Evolutionary conservation across 352 stramenopile genomes (phyloP).

Genomic region (Vaucheria bursata): DNA sequence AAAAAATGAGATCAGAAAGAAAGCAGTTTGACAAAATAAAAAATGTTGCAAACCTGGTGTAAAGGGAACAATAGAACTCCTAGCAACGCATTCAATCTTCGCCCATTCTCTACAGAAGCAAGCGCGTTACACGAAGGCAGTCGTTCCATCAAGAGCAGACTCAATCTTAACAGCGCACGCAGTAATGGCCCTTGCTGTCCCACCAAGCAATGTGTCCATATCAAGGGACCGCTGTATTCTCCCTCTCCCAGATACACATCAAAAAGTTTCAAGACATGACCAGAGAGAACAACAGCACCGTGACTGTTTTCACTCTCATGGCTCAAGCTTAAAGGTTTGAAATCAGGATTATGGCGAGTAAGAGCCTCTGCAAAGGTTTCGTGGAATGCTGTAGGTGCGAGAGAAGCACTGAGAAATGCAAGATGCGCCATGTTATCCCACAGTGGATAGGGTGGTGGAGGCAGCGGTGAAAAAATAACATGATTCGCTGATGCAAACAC

Average conservation of each 20-base stretch:
- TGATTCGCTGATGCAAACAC: background rate
- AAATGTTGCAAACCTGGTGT: too few species aligned
- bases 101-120: slow-evolving; percentile 22
- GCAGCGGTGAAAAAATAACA: too few species aligned
- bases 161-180: slow-evolving; percentile 33
- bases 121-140: slow-evolving; percentile 14
- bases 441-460: background rate
- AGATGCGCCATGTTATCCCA: slow-evolving; percentile 38
- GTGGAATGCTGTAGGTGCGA: slow-evolving; percentile 19
- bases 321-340: slow-evolving; percentile 13
- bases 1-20: too few species aligned
- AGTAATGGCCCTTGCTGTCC: slow-evolving; percentile 28
- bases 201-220: slow-evolving; percentile 15
- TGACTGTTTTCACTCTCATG: slow-evolving; percentile 9
- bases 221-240: slow-evolving; percentile 7
- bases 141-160: slow-evolving; percentile 25
- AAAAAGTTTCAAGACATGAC: slow-evolving; percentile 30
- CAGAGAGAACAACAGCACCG: slow-evolving; percentile 18
- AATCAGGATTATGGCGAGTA: background rate
- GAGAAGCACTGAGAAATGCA: slow-evolving; percentile 23
- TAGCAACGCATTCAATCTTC: slow-evolving; percentile 19
- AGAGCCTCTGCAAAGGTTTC: slow-evolving; percentile 12
- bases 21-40: too few species aligned
- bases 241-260: slow-evolving; percentile 11
- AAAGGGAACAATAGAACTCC: background rate